Evolutionary conservation across 2,329 filamentous ascomycete genomes (phyloP), one percentile per base, ranked within the genome.

Genomic region (Hypoxylon sp.): DNA sequence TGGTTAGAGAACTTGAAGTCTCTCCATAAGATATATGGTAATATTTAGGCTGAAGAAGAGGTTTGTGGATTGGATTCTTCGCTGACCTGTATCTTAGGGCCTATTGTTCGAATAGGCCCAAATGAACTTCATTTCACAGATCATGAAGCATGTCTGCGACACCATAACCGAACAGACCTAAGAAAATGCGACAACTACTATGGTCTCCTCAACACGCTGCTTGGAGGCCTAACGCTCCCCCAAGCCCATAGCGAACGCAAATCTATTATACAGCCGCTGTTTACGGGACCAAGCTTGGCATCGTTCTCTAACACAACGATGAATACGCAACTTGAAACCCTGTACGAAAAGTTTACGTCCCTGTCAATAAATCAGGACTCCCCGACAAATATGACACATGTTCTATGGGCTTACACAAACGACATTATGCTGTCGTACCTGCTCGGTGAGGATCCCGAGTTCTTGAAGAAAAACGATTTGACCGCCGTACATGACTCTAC

Each of bases 41-140:
- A 39, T 6, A 39, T 2, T 55, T 9, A 30, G 34, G 8, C 19
- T 6, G 16, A 14, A 8, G 21, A 45, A 55, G 2, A 8, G 4
- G 29, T 3, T 32, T 9, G 9, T 29, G 9, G 5, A n/a, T 21
- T 32, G 9, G 16, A 32, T 16, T 16, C 27, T 30, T 29, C 41
- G 45, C n/a, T 55, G 3, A 55, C 27, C 11, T 29, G 12, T 30
- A 21, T n/a, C 14, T 8, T 29, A 55, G 52, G 52, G 32, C 52
- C 52, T n/a, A 16, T 55, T 32, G 52, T 55, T 23, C 52, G 52
- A 45, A 32, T 55, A 32, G 52, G 52, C 16, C 52, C 52, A n/a
- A 55, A 55, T 16, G 52, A 55, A 23, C 52, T 55, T 32, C 52
- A 55, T 45, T 55, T 55, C 52, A 19, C 34, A 14, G 52, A 55